Percentiles rank a stretch among this genome's conserved stretches.
Conservation (phyloP, 805 yeast species). For the Pichia nakasei region DNA sequence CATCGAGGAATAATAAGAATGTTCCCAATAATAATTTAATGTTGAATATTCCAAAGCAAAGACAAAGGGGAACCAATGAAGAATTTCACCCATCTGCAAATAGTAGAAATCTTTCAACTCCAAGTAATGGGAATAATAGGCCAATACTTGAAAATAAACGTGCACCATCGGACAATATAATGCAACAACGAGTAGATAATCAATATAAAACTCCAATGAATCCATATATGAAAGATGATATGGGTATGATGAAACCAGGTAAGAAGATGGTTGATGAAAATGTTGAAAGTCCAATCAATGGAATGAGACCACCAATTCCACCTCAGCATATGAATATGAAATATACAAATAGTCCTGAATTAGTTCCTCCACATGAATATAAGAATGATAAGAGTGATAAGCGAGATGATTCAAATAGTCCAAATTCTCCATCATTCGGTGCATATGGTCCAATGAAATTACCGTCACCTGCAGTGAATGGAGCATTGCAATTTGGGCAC, state of each 20-base stretch:
- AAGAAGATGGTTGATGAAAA: conserved; percentile 4
- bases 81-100: not conserved
- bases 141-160: conserved; percentile 2
- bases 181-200: conserved; percentile 15
- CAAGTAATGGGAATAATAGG: not conserved
- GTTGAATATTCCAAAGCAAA: no score
- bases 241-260: conserved; percentile 4
- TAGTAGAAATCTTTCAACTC: not conserved
- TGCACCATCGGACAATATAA: conserved; percentile 22
- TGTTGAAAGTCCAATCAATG: not conserved
- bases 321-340: conserved; percentile 4
- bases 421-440: conserved; percentile 4
- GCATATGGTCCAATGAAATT: conserved; percentile 9
- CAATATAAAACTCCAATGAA: not conserved
- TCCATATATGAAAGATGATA: not conserved
- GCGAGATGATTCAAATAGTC: conserved; percentile 1
- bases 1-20: not conserved
- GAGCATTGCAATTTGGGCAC: not conserved
- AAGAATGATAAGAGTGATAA: conserved; percentile 2
- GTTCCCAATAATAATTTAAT: not conserved
- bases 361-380: conserved; percentile 11
- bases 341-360: conserved; percentile 10
- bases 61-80: no score
- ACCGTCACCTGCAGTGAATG: conserved; percentile 4
- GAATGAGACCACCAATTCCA: not conserved